A percentile compares a stretch with the other conserved stretches of the same genome.
phyloP scores from a whole-genome alignment of 192 early-diverging fungal genomes.

The Phlyctochytrium planicorne region DNA sequence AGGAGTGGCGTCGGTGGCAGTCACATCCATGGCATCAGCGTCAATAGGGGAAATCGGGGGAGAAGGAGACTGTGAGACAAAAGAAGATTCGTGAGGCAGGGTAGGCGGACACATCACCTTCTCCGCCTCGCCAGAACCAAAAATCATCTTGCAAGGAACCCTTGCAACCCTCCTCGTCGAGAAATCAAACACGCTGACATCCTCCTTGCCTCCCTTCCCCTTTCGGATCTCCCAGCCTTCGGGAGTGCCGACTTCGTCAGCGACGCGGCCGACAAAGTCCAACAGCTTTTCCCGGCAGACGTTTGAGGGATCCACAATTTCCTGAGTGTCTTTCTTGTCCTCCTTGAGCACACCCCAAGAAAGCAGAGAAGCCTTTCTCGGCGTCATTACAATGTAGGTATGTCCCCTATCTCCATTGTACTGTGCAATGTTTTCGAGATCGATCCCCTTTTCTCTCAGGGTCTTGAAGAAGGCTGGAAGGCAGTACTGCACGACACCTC shows the following conservation, averaged over 20 bases:
- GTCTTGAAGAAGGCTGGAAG: neutral
- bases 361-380: conserved; percentile 5
- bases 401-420: conserved; percentile 6
- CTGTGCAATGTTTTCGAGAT: conserved; percentile 4
- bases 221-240: neutral
- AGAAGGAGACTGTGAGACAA: neutral
- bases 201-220: neutral
- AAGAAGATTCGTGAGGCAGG: no score
- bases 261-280: neutral
- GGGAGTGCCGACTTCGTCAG: neutral
- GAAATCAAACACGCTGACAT: conserved; percentile 11
- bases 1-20: neutral
- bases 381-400: conserved; percentile 12
- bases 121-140: no score
- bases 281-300: conserved; percentile 10
- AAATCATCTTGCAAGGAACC: neutral
- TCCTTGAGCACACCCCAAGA: neutral
- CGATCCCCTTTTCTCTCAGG: conserved; percentile 1
- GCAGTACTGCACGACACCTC: conserved; percentile 1
- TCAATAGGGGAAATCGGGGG: neutral
- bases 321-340: neutral
- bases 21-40: neutral
- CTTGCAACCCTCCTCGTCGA: neutral
- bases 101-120: neutral
- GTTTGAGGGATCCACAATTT: neutral